Evolutionary conservation across 2,329 filamentous ascomycete species (phyloP).

Genomic region (Diplodia mutila): DNA sequence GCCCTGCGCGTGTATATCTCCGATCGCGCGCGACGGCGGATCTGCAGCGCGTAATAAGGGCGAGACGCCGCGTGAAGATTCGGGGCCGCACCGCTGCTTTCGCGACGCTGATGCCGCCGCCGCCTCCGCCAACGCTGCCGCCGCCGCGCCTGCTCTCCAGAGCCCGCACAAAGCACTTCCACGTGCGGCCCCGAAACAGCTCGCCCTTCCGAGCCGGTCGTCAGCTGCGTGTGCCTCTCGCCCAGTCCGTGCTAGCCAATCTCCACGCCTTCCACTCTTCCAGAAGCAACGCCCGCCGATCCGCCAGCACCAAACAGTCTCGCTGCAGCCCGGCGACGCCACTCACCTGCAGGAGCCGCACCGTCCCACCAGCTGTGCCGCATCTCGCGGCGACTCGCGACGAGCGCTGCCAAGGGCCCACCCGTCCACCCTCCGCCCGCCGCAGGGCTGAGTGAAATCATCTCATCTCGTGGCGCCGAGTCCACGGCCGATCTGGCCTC

Average conservation of each 20-base stretch:
- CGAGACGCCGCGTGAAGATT: conserved; percentile 22
- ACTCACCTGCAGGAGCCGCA: conserved; percentile 23
- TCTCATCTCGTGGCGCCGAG: conserved; percentile 15
- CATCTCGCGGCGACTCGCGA: not conserved
- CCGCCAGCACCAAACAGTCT: conserved; percentile 14
- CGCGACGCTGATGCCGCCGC: no score
- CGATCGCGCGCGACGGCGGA: conserved; percentile 16
- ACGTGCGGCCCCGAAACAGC: conserved; percentile 18
- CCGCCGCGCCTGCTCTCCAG: no score
- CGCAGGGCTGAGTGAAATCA: conserved; percentile 16
- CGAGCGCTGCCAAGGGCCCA: conserved; percentile 10
- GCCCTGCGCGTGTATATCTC: conserved; percentile 22
- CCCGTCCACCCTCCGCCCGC: conserved; percentile 14
- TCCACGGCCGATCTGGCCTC: conserved; percentile 10
- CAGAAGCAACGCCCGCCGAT: conserved; percentile 23
- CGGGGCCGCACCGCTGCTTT: not conserved
- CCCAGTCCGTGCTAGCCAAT: conserved; percentile 17
- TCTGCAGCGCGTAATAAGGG: conserved; percentile 19
- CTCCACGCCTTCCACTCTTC: conserved; percentile 22
- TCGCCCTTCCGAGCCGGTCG: conserved; percentile 9
- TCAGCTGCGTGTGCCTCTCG: not conserved
- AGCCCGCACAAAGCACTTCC: not conserved
- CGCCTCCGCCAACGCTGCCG: not conserved
- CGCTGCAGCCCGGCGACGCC: conserved; percentile 16
- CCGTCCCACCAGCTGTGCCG: conserved; percentile 22